These are phyloP conservation scores for Monilinia laxa DNA, from an alignment of 2,329 filamentous ascomycete genomes.

Conservation along the genomic window DNA sequence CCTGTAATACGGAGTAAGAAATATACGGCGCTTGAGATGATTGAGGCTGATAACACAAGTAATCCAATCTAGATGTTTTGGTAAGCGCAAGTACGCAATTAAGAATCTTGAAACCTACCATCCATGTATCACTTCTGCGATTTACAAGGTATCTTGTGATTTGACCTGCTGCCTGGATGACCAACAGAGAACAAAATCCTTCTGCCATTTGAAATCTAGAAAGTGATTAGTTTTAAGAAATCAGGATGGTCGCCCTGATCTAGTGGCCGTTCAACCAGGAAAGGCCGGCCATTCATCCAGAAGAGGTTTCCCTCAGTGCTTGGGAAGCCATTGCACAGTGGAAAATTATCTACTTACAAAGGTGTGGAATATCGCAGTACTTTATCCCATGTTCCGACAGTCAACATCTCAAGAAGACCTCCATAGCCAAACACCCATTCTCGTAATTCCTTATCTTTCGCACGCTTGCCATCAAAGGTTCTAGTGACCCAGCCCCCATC, in stretches of 20 bases:
- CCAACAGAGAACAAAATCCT: constrained; percentile 92
- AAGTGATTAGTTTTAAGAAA: constrained; percentile 9
- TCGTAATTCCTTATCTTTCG: constrained; percentile 63
- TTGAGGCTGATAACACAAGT: constrained; percentile 81
- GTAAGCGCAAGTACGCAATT: constrained; percentile 25
- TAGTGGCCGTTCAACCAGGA: background rate
- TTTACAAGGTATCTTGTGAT: constrained; percentile 96
- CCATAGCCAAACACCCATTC: constrained; percentile 89
- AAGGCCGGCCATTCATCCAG: too few relatives aligned
- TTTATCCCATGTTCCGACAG: constrained; percentile 86
- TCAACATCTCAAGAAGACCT: constrained; percentile 75
- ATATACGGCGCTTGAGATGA: constrained; percentile 91
- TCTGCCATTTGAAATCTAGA: constrained; percentile 79
- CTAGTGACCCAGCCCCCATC: constrained; percentile 76
- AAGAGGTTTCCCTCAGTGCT: too few relatives aligned
- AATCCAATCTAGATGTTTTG: constrained; percentile 68
- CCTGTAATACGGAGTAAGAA: constrained; percentile 94
- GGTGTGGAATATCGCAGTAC: constrained; percentile 86
- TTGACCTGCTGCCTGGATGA: constrained; percentile 92
- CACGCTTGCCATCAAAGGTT: constrained; percentile 68
- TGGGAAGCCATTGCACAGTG: background rate
- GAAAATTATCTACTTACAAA: constrained; percentile 44
- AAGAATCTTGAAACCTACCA: constrained; percentile 58
- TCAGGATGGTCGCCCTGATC: background rate
- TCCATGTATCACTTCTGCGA: constrained; percentile 90